phyloP scores from a whole-genome alignment of 345 rosid species.

The Acer saccharum region DNA sequence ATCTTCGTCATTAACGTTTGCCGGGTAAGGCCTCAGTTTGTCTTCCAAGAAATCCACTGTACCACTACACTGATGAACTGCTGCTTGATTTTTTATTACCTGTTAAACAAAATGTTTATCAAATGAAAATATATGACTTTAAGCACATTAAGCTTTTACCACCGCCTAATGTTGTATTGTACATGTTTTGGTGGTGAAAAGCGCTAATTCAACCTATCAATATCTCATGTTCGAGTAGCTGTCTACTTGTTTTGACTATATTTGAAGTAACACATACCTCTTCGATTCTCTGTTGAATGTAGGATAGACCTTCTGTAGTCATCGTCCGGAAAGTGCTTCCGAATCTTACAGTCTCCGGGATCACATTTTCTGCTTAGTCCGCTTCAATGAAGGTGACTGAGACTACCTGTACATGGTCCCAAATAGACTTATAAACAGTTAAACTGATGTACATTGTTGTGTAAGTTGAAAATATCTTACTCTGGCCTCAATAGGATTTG shows the following conservation, averaged over 20 bases:
- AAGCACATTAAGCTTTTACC: background rate
- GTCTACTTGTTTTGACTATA: too few relatives aligned
- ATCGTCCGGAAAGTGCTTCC: conserved; percentile 56
- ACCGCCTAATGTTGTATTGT: too few relatives aligned
- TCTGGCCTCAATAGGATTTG: conserved; percentile 50
- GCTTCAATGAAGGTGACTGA: conserved; percentile 43
- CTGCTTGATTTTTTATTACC: conserved; percentile 51
- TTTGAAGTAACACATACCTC: conserved; percentile 34
- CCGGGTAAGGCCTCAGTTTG: conserved; percentile 42
- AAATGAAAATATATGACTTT: background rate
- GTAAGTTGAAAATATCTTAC: conserved; percentile 22
- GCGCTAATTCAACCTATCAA: too few relatives aligned
- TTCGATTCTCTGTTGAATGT: conserved; percentile 42
- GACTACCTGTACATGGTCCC: conserved; percentile 10
- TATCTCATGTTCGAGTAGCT: too few relatives aligned
- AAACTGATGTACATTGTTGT: background rate
- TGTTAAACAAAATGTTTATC: conserved; percentile 4
- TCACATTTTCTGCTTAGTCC: conserved; percentile 45
- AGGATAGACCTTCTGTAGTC: conserved; percentile 39
- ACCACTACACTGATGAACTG: conserved; percentile 49
- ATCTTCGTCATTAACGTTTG: conserved; percentile 44
- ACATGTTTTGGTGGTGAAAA: too few relatives aligned
- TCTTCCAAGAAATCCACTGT: conserved; percentile 51
- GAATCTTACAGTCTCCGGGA: conserved; percentile 44
- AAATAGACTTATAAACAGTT: background rate